Base-by-base conservation (phyloP, 768 basidiomycete species). In the Trametes gibbosa region DNA sequence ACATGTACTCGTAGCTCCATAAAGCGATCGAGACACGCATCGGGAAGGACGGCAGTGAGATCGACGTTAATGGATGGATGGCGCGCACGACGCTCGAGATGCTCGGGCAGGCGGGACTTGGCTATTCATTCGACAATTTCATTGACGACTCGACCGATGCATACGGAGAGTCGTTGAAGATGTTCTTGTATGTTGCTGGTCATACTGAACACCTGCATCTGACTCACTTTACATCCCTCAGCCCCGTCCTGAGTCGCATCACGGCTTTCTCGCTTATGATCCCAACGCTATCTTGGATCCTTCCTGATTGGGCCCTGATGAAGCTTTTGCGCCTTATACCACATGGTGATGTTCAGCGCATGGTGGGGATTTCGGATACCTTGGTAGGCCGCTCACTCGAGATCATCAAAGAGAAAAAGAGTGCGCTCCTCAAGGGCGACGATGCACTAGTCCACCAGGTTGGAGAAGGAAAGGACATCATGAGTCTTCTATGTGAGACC, bases 381-480 rank as follows among this genome's bases (percentile, higher is more conserved):
- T 68, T 82, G 66, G 65, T 77, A 19, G 57, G 68, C 9, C 72
- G 71, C 5, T 73, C 79, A 7, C 54, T 68, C n/a, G 63, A 72
- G 5, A 75, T 82, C 13, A 73, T 74, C 25, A 59, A 72, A 23
- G 63, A 68, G 21, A 80, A 79, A 66, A 76, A 73, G 57, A 64
- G 58, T 34, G 70, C 75, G 2, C 42, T 79, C 2, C 59, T 57
- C 12, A 65, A 69, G n/a, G 76, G 74, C 5, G 76, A 77, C 32
- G 70, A 73, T 37, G 73, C 66, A 3, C 65, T 75, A 8, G 52
- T 58, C 9, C 57, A 59, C 10, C 70, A 75, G 56, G 68, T 75
- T 41, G 74, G 72, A 10, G 70, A 71, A 57, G 76, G 74, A 13
- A 77, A 77, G 51, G 81, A 81, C 62, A 74, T 83, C 34, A 71